Percentiles rank a stretch among this genome's conserved stretches.
Evolutionary conservation across 164 flowering plant species (phyloP).

Genomic region (Platanus orientalis): DNA sequence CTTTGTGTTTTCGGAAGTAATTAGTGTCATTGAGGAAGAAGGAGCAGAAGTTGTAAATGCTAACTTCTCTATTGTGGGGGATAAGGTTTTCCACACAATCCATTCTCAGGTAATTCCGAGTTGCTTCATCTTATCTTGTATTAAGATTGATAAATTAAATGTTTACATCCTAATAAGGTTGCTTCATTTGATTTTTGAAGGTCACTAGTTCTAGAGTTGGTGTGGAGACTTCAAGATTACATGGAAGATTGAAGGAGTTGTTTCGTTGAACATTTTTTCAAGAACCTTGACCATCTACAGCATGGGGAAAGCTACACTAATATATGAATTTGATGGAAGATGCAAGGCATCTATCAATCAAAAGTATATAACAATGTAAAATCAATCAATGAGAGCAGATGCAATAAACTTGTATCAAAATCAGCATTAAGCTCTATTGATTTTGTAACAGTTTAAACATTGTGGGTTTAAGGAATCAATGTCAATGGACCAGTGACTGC

Average conservation of each 20-base stretch:
- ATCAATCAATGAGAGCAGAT: too few species aligned
- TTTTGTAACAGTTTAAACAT: too few species aligned
- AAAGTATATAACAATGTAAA: too few species aligned
- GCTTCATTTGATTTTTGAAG: background rate
- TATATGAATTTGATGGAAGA: too few species aligned
- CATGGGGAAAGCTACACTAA: too few species aligned
- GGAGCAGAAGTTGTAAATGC: slow-evolving; percentile 51
- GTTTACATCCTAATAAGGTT: background rate
- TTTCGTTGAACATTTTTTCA: too few species aligned
- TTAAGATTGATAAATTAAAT: background rate
- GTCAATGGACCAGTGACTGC: too few species aligned
- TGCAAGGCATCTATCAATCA: too few species aligned
- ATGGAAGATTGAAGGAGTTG: background rate
- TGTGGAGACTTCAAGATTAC: background rate
- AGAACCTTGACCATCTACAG: too few species aligned
- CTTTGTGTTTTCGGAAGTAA: slow-evolving; percentile 38
- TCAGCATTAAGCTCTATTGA: too few species aligned
- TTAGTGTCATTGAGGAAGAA: slow-evolving; percentile 41
- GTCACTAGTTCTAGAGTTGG: background rate
- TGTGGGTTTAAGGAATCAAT: too few species aligned
- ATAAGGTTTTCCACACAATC: slow-evolving; percentile 35
- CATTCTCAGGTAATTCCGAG: slow-evolving; percentile 42
- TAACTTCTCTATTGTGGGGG: slow-evolving; percentile 27
- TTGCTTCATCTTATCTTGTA: background rate
- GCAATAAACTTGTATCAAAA: too few species aligned